Base-by-base conservation (phyloP, 352 stramenopile genomes). In the Phytopythium litorale region DNA sequence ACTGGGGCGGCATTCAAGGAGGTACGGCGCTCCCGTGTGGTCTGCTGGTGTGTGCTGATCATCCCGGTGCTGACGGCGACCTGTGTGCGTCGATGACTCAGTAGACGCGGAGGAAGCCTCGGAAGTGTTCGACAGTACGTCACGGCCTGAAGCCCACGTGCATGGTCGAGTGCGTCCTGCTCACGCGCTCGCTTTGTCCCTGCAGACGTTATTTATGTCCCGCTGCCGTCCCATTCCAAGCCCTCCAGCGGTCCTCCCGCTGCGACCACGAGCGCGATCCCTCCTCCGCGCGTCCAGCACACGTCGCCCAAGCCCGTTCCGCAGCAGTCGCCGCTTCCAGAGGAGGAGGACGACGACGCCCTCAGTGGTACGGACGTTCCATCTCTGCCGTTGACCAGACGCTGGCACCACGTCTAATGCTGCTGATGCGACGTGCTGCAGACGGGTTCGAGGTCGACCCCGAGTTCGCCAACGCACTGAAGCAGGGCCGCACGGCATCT, bases 111-210 rank as follows among this genome's bases (percentile, higher is more conserved):
- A 89, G 48, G 79, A 89, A 75, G 66, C 71, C 37, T 89, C 79
- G 30, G 76, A 89, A 64, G 73, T 82, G 75, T 89, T 87, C 83
- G 79, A 87, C 64, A 80, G 79, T 89, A 55, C 58, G 79, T 78
- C 28, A 5, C 19, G 12, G 8, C 19, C 15, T 11, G 16, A 43
- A 35, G 37, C 28, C 28, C 8, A 37, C 4, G 23, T 55, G 56
- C 43, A 25, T 55, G 54, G n/a, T 7, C 52, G 21, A 21, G 30
- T 16, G 13, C 19, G 28, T 12, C 13, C 4, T 54, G n/a, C 42
- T 49, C 3, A 49, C 42, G 16, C 11, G 42, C 18, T 49, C 19
- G 15, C 28, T n/a, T 4, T 54, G 37, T 21, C 59, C 6, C 1
- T 62, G 30, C 63, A 88, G 78, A 84, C 57, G 66, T 85, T 78